Base-by-base conservation (phyloP, 2,329 filamentous ascomycete species). In the Knufia petricola region DNA sequence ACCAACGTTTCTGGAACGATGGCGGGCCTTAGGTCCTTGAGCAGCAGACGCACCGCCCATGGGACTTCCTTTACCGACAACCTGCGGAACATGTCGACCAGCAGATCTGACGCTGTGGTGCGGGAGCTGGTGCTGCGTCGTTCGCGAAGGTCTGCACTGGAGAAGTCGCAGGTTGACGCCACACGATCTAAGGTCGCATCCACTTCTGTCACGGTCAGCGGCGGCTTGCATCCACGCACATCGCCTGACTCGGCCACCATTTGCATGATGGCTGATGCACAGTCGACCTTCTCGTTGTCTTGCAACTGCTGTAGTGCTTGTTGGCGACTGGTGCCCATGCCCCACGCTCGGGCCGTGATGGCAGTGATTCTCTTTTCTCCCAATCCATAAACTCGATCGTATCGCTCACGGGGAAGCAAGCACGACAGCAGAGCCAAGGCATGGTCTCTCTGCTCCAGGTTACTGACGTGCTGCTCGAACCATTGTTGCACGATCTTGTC, bases 11-110 rank as follows among this genome's bases (percentile, higher is more conserved):
- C 9, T 4, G 38, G 38, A 23, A 41, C 15, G 10, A 24, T 15
- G 20, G 38, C 38, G 10, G 38, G 38, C 15, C 75, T 72, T 51
- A 82, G 85, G 54, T 82, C 77, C 60, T 94, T 92, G 21, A 94
- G 69, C 4, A 95, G 71, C 21, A 95, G 69, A 2, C 89, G 77
- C 0, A 85, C 86, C 9, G 95, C 72, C 89, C 88, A 95, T 66
- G 94, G 95, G 3, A 82, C 84, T 60, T 94, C 85, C 36, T 72
- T 70, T 2, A 85, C 77, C 37, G 71, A 71, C 10, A 87, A 60
- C 3, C 77, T 75, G 24, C 66, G 69, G 58, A 84, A 85, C 0
- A 89, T 60, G 0, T 62, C 60, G n/a, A 70, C 70, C n/a, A n/a
- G n/a, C n/a, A n/a, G n/a, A n/a, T n/a, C n/a, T n/a, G n/a, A n/a